Base-by-base conservation (phyloP, 2,329 filamentous ascomycete genomes). In the Fusarium mundagurra region DNA sequence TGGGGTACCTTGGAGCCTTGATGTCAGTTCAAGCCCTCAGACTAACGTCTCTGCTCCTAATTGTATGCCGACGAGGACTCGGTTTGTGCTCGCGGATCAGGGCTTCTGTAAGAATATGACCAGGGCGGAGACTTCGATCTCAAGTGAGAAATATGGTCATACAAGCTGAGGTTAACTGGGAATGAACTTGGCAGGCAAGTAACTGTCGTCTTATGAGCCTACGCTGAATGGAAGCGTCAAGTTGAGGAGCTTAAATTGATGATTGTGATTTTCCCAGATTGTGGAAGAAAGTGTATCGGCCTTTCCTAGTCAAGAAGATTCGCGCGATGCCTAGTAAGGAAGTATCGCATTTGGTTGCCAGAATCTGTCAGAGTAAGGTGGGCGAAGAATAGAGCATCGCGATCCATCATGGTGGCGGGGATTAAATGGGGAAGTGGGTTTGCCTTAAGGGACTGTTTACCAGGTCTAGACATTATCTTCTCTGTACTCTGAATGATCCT, bases 391-490 rank as follows among this genome's bases (percentile, higher is more conserved):
- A 57, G 39, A 71, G n/a, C 17, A 29, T 45, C 3, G n/a, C 27
- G 53, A 41, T 64, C 60, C 53, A 71, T 68, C 70, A 72, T 72
- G 68, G 68, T 54, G 39, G 55, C 59, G 68, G 64, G 69, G 43
- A 59, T 53, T 31, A 33, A 50, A 38, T 50, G 39, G 59, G 29
- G 55, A 60, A 44, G 64, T 54, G 53, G 39, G 22, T 51, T 51
- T 34, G 12, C 20, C 18, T 34, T 24, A 17, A 13, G 41, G 34
- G 17, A 33, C 24, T 57, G 22, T 41, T 39, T 10, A n/a, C 18
- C 13, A 27, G n/a, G 13, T 24, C 18, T 43, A 22, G 27, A 27
- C 27, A n/a, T n/a, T n/a, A n/a, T n/a, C n/a, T n/a, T 27, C 44
- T 43, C 14, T 33, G 33, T 27, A 10, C 12, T 18, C 20, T 10